A percentile compares a stretch with the other conserved stretches of the same genome.
Evolutionary conservation across 2,329 filamentous ascomycete species (phyloP).

Genomic region (Sordariomycetes sp.): DNA sequence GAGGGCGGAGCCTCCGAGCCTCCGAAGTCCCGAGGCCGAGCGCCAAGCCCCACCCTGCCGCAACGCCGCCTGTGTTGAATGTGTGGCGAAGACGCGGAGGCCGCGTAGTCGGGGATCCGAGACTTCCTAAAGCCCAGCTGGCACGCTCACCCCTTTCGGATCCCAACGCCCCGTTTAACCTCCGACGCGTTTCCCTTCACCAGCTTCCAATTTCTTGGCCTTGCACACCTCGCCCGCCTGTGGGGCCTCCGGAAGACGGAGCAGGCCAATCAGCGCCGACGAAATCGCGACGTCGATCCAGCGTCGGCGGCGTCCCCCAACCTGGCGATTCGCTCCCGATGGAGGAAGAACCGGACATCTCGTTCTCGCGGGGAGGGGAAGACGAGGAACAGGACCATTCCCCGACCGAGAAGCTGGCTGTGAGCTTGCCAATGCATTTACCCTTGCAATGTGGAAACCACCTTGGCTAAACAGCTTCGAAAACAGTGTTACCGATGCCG

Average conservation of each 20-base stretch:
- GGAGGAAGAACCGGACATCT: background rate
- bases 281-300: background rate
- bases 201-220: background rate
- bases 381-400: background rate
- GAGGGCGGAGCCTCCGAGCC: constrained; percentile 1
- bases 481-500: constrained; percentile 1
- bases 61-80: background rate
- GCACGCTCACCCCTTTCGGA: background rate
- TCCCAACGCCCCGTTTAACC: background rate
- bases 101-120: background rate
- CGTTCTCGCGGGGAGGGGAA: background rate
- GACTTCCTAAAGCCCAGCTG: background rate
- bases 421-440: background rate
- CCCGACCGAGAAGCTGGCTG: background rate
- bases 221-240: background rate
- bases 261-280: background rate
- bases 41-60: background rate
- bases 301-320: no score
- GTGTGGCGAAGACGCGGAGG: no score
- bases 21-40: background rate
- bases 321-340: background rate
- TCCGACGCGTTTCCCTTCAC: background rate
- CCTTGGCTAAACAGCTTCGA: background rate
- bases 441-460: background rate
- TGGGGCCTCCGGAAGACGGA: background rate